Conservation (phyloP, 768 basidiomycete species). For the Naganishia onofrii region DNA sequence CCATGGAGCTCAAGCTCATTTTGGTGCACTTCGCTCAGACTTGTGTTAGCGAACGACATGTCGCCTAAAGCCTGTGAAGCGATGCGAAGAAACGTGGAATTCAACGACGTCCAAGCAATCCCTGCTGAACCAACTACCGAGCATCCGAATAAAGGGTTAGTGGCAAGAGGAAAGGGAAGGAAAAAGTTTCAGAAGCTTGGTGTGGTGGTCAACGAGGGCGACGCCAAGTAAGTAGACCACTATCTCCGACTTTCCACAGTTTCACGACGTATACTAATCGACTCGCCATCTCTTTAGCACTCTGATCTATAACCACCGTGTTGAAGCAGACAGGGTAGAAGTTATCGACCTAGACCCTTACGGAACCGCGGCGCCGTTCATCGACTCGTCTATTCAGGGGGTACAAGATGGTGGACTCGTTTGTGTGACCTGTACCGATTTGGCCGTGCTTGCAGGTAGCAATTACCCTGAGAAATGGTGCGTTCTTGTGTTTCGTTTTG, state of each 20-base stretch:
- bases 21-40: slow-evolving; percentile 59
- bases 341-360: slow-evolving; percentile 98
- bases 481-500: slow-evolving; percentile 32
- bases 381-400: slow-evolving; percentile 88
- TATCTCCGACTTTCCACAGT: background rate
- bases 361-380: slow-evolving; percentile 93
- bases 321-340: slow-evolving; percentile 72
- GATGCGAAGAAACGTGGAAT: slow-evolving; percentile 77
- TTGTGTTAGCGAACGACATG: slow-evolving; percentile 91
- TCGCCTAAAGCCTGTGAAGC: slow-evolving; percentile 76
- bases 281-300: slow-evolving; percentile 57
- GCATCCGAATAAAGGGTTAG: slow-evolving; percentile 24
- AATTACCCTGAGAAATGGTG: slow-evolving; percentile 98
- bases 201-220: slow-evolving; percentile 75
- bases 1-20: background rate
- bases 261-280: background rate
- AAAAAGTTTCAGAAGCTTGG: slow-evolving; percentile 32
- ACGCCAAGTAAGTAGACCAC: slow-evolving; percentile 70
- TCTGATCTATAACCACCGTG: slow-evolving; percentile 84
- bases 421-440: slow-evolving; percentile 94
- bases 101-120: slow-evolving; percentile 64
- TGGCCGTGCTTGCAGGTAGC: slow-evolving; percentile 84
- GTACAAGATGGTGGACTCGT: slow-evolving; percentile 85
- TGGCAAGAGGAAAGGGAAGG: slow-evolving; percentile 21
- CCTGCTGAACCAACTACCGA: background rate